Evolutionary conservation across 1,284 basidiomycete species (phyloP).

Genomic region (Mycocalia duriaeana): DNA sequence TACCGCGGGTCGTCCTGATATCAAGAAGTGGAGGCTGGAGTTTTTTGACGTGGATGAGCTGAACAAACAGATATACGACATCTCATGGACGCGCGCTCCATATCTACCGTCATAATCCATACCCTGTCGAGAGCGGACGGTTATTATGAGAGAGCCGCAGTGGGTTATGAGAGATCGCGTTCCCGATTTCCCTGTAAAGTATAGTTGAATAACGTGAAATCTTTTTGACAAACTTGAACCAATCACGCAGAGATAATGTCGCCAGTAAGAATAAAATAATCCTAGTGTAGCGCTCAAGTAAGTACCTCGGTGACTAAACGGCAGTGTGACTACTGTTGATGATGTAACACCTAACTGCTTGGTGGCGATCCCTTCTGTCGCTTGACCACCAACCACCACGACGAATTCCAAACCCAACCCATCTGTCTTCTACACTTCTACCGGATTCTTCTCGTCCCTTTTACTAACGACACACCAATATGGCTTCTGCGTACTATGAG

Average conservation of each 20-base stretch:
- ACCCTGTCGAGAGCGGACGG: too few species aligned
- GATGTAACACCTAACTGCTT: too few species aligned
- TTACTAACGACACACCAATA: slow-evolving; percentile 21
- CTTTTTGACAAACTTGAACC: background rate
- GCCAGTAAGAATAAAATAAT: background rate
- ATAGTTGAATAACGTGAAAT: background rate
- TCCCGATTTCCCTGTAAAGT: too few species aligned
- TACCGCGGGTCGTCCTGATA: too few species aligned
- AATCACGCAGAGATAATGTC: background rate
- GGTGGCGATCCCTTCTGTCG: background rate
- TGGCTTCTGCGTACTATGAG: slow-evolving; percentile 85
- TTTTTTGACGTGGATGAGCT: too few species aligned
- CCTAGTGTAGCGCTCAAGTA: background rate
- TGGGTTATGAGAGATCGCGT: too few species aligned
- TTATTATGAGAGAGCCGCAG: too few species aligned
- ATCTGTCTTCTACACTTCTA: background rate
- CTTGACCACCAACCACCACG: background rate
- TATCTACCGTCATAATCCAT: too few species aligned
- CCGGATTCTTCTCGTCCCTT: background rate
- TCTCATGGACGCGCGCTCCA: too few species aligned
- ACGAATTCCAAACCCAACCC: background rate
- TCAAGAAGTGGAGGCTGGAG: too few species aligned
- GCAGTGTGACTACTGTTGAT: background rate
- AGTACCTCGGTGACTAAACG: background rate
- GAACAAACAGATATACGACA: too few species aligned